phyloP scores from a whole-genome alignment of 805 yeast genomes.

The Ogataea pignaliae region DNA sequence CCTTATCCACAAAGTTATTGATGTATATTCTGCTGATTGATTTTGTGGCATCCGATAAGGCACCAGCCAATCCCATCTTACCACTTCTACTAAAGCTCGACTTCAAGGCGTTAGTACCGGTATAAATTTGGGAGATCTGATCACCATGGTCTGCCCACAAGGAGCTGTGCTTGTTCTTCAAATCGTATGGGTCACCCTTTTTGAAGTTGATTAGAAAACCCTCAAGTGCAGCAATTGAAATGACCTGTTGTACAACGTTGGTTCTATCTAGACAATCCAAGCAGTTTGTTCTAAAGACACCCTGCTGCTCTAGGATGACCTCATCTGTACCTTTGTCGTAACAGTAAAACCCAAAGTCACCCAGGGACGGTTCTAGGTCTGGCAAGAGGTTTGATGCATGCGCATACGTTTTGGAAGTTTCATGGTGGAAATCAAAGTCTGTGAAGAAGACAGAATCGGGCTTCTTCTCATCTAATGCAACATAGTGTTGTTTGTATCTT shows the following conservation, averaged over 20 bases:
- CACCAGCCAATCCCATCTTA: slow-evolving; percentile 95
- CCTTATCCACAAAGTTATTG: slow-evolving; percentile 90
- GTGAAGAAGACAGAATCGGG: slow-evolving; percentile 52
- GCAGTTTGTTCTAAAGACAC: slow-evolving; percentile 91
- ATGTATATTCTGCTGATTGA: slow-evolving; percentile 93
- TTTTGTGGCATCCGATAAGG: slow-evolving; percentile 94
- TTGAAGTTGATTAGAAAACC: slow-evolving; percentile 39
- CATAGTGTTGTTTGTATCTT: slow-evolving; percentile 59
- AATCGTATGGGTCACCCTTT: slow-evolving; percentile 36
- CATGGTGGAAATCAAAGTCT: slow-evolving; percentile 90
- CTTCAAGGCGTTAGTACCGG: slow-evolving; percentile 96
- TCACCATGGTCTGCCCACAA: slow-evolving; percentile 99
- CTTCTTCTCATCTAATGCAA: slow-evolving; percentile 32
- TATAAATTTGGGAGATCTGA: slow-evolving; percentile 89
- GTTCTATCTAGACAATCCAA: slow-evolving; percentile 94
- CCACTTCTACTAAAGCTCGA: slow-evolving; percentile 93
- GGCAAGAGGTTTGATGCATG: slow-evolving; percentile 72
- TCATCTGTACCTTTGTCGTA: slow-evolving; percentile 55
- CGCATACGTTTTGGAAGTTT: slow-evolving; percentile 85
- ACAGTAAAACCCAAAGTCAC: slow-evolving; percentile 78
- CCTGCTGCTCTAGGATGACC: slow-evolving; percentile 72
- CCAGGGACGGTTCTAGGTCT: slow-evolving; percentile 57
- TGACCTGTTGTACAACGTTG: slow-evolving; percentile 79
- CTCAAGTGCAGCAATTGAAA: slow-evolving; percentile 69
- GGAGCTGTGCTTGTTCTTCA: slow-evolving; percentile 71